These are phyloP conservation scores for Cyberlindnera japonica DNA, from an alignment of 805 yeast genomes.

Conservation along the genomic window DNA sequence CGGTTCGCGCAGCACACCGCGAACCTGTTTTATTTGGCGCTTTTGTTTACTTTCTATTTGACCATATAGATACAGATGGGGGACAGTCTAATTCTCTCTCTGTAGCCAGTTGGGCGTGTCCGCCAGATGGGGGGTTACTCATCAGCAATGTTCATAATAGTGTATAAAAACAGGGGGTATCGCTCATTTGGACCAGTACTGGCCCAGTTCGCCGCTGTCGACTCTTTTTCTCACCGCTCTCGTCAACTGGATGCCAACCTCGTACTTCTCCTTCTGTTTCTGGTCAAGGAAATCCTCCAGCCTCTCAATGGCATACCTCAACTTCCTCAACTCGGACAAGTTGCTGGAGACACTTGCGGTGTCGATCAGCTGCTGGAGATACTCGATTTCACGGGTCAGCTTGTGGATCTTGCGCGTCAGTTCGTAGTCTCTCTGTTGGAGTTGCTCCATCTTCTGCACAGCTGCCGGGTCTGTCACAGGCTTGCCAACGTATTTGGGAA, in stretches of 20 bases:
- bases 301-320: conserved; percentile 34
- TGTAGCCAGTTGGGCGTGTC: too few relatives aligned
- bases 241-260: conserved; percentile 37
- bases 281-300: conserved; percentile 38
- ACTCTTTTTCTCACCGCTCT: conserved; percentile 39
- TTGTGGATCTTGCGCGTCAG: conserved; percentile 34
- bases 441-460: conserved; percentile 20
- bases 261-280: conserved; percentile 41
- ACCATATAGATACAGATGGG: too few relatives aligned
- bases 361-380: conserved; percentile 32
- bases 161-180: too few relatives aligned
- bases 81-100: too few relatives aligned
- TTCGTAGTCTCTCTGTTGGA: conserved; percentile 32
- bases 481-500: conserved; percentile 26
- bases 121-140: too few relatives aligned
- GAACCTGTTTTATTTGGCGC: too few relatives aligned
- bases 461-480: conserved; percentile 21
- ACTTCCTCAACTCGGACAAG: conserved; percentile 32
- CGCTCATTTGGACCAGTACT: conserved; percentile 29
- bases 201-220: conserved; percentile 38
- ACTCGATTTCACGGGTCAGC: conserved; percentile 36
- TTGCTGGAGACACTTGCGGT: conserved; percentile 36
- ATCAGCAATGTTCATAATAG: too few relatives aligned
- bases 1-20: too few relatives aligned
- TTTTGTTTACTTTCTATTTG: too few relatives aligned